A percentile compares a stretch with the other conserved stretches of the same genome.
These are phyloP conservation scores for Candida khao-thaluensis DNA, from an alignment of 805 yeast genomes.

Conservation along the genomic window DNA sequence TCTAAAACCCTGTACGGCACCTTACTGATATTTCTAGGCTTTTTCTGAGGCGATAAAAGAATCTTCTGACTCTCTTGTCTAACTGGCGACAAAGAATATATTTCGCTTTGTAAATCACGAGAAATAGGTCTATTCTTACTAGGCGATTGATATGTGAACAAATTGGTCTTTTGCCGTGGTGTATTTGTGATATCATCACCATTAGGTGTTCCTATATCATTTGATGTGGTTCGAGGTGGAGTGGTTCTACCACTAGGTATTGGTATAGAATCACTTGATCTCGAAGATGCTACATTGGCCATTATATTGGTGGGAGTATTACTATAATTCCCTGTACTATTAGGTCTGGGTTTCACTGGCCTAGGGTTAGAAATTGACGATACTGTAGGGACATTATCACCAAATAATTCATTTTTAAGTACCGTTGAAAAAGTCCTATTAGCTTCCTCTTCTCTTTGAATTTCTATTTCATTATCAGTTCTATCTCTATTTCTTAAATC, in stretches of 20 bases:
- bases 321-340: slow-evolving; percentile 21
- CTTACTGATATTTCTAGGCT: slow-evolving; percentile 72
- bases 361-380: slow-evolving; percentile 29
- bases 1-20: slow-evolving; percentile 92
- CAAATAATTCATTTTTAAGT: slow-evolving; percentile 86
- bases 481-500: slow-evolving; percentile 27
- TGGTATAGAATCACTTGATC: slow-evolving; percentile 15
- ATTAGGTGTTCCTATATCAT: slow-evolving; percentile 9
- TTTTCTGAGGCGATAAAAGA: slow-evolving; percentile 78
- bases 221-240: slow-evolving; percentile 21
- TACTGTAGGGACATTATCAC: slow-evolving; percentile 70
- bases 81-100: slow-evolving; percentile 82
- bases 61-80: slow-evolving; percentile 82
- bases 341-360: slow-evolving; percentile 16
- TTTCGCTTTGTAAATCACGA: slow-evolving; percentile 65
- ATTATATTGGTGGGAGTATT: slow-evolving; percentile 5
- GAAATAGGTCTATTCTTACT: slow-evolving; percentile 61
- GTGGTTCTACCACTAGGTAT: slow-evolving; percentile 19
- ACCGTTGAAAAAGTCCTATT: slow-evolving; percentile 84
- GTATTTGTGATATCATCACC: slow-evolving; percentile 28
- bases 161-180: slow-evolving; percentile 50
- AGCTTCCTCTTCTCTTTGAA: slow-evolving; percentile 74
- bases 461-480: slow-evolving; percentile 60
- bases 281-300: slow-evolving; percentile 11
- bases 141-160: slow-evolving; percentile 76